Conservation (phyloP, 176 grass and related monocot genomes). For the Musa itinerans region DNA sequence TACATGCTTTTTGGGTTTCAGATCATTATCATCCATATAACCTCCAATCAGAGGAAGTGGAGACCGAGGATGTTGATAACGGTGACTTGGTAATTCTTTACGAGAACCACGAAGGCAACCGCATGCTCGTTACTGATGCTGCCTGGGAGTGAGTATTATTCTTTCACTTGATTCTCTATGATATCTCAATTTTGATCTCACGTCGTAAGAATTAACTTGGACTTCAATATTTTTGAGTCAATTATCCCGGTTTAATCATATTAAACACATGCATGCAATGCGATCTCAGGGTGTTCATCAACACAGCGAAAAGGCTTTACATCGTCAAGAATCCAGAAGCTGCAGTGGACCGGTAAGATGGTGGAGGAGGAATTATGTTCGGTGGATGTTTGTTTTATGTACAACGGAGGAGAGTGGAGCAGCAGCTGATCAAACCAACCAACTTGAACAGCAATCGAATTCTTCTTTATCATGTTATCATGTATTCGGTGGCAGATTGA, state of each 20-base stretch:
- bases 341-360: background rate
- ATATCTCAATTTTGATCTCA: too few species aligned
- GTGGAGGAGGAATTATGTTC: background rate
- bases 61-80: slow-evolving; percentile 12
- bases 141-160: slow-evolving; percentile 74
- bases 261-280: too few species aligned
- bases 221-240: too few species aligned
- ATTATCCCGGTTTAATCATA: background rate
- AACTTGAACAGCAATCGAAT: too few species aligned
- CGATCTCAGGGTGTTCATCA: background rate
- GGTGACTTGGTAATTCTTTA: slow-evolving; percentile 51
- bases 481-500: too few species aligned
- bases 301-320: background rate
- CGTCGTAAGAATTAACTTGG: too few species aligned
- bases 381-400: background rate
- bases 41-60: slow-evolving; percentile 9
- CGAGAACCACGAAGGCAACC: slow-evolving; percentile 61
- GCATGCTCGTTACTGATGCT: slow-evolving; percentile 66
- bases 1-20: too few species aligned
- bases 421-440: too few species aligned
- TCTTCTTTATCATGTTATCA: too few species aligned
- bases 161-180: too few species aligned
- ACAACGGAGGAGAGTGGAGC: too few species aligned
- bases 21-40: slow-evolving; percentile 6
- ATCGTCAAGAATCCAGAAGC: background rate